phyloP scores from a whole-genome alignment of 2,329 filamentous ascomycete species.

The Tothia fuscella region DNA sequence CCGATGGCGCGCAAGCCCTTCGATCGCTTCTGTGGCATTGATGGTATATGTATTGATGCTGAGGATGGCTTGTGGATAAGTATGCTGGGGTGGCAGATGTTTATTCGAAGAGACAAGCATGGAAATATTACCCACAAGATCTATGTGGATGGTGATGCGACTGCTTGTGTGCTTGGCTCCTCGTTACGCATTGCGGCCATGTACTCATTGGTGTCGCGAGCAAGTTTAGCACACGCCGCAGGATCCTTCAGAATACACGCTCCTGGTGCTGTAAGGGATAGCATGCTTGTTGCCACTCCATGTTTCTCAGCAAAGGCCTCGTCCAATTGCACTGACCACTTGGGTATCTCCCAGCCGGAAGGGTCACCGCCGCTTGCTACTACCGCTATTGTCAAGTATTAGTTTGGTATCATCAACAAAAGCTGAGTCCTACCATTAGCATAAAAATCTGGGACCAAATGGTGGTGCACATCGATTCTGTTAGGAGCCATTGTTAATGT shows the following conservation, averaged over 20 bases:
- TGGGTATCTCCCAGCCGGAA: too few species aligned
- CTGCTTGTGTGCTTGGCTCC: background rate
- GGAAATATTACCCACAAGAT: background rate
- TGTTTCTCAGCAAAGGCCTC: too few species aligned
- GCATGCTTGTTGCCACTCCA: background rate
- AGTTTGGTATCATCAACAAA: too few species aligned
- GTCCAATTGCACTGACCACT: too few species aligned
- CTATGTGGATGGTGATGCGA: background rate
- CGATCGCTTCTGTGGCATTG: background rate
- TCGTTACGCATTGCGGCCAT: background rate
- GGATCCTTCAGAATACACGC: background rate
- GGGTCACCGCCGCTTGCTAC: too few species aligned
- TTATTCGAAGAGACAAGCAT: slow-evolving; percentile 1
- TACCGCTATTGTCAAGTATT: too few species aligned
- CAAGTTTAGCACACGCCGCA: background rate
- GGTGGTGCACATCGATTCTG: too few species aligned
- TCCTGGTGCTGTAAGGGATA: background rate
- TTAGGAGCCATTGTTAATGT: too few species aligned
- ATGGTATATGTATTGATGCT: background rate
- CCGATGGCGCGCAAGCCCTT: background rate
- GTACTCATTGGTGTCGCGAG: background rate
- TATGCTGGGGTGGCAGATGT: background rate
- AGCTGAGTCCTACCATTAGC: too few species aligned
- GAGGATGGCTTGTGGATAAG: background rate
- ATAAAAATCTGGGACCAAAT: too few species aligned